Evolutionary conservation across 257 asterid species (phyloP).

Genomic region (Lavandula angustifolia): DNA sequence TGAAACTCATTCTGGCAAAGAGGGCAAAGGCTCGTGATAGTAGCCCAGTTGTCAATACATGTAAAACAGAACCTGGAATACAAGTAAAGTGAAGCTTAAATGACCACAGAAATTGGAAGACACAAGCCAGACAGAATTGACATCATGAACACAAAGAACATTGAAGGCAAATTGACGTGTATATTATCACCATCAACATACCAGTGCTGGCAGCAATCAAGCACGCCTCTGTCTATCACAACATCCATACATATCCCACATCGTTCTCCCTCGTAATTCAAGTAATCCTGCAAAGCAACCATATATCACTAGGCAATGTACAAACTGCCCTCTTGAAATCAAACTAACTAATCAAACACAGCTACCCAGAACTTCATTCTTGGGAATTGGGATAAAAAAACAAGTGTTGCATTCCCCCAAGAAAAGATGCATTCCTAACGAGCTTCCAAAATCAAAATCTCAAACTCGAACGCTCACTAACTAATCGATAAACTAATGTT

Average conservation of each 20-base stretch:
- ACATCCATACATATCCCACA: constrained; percentile 96
- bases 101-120: constrained; percentile 15
- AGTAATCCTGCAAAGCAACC: constrained; percentile 57
- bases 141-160: neutral
- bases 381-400: no score
- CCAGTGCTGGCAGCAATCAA: constrained; percentile 99
- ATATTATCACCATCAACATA: constrained; percentile 37
- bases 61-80: constrained; percentile 97
- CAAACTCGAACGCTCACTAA: constrained; percentile 19
- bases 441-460: constrained; percentile 18
- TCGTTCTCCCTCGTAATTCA: constrained; percentile 75
- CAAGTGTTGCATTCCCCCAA: neutral
- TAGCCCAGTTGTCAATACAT: constrained; percentile 99
- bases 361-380: neutral
- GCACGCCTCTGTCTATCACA: constrained; percentile 90
- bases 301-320: constrained; percentile 18
- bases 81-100: constrained; percentile 16
- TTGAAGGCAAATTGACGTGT: neutral
- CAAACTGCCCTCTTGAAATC: constrained; percentile 25
- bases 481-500: no score
- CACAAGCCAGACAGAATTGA: constrained; percentile 9
- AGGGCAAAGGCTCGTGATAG: constrained; percentile 95
- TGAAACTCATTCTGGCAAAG: constrained; percentile 98
- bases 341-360: constrained; percentile 20
- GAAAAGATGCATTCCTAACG: constrained; percentile 12